phyloP scores from a whole-genome alignment of 768 basidiomycete genomes.

The Termitomyces sp. region DNA sequence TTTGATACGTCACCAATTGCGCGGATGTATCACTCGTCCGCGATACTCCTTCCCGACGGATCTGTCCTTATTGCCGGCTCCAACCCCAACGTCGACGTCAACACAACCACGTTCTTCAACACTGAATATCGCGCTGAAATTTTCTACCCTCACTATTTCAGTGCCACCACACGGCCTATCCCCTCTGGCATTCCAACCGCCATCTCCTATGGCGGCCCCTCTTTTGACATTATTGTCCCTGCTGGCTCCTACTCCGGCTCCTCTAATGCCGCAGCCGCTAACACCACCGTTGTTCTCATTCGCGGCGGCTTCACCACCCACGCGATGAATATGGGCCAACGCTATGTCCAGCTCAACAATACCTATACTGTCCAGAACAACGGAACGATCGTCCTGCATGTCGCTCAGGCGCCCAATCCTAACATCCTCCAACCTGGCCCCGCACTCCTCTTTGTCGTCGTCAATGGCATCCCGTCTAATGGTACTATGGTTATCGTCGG shows the following conservation, averaged over 20 bases:
- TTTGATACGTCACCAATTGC: slow-evolving; percentile 59
- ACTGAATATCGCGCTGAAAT: slow-evolving; percentile 80
- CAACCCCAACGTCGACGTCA: slow-evolving; percentile 88
- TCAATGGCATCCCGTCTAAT: slow-evolving; percentile 80
- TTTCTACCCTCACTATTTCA: slow-evolving; percentile 91
- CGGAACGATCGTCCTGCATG: slow-evolving; percentile 72
- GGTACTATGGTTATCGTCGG: slow-evolving; percentile 77
- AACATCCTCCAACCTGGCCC: slow-evolving; percentile 90
- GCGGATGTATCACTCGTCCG: slow-evolving; percentile 87
- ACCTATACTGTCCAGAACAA: slow-evolving; percentile 80
- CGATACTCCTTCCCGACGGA: slow-evolving; percentile 83
- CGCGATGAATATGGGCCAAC: slow-evolving; percentile 86
- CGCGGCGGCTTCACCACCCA: slow-evolving; percentile 87
- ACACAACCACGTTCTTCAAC: slow-evolving; percentile 52
- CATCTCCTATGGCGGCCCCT: slow-evolving; percentile 76
- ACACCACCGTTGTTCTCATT: slow-evolving; percentile 69
- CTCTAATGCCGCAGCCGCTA: slow-evolving; percentile 66
- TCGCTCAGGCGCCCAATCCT: slow-evolving; percentile 77
- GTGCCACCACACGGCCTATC: slow-evolving; percentile 57
- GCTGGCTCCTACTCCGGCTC: slow-evolving; percentile 58
- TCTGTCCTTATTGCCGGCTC: slow-evolving; percentile 88
- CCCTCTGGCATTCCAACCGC: slow-evolving; percentile 67
- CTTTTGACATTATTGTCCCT: slow-evolving; percentile 72
- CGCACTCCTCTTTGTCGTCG: slow-evolving; percentile 72
- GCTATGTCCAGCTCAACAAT: slow-evolving; percentile 75